Conservation (phyloP, 1,284 basidiomycete genomes). For the Sporisorium reilianum region DNA sequence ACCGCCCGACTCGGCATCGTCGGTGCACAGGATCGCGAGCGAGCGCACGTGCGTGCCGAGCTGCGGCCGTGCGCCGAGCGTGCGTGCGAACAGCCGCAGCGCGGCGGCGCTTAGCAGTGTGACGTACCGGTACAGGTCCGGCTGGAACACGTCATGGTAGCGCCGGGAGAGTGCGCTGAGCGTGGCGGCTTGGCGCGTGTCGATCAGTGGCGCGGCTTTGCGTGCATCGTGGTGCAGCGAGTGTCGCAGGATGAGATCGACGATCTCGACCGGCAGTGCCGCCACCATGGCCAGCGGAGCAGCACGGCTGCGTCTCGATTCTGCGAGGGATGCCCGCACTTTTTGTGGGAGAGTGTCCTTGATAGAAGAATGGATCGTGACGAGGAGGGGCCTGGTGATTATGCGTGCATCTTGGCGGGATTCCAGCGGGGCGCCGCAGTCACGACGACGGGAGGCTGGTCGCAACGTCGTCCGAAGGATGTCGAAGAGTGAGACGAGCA, state of each 20-base stretch:
- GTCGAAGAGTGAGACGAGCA: too few species aligned
- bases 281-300: slow-evolving; percentile 4
- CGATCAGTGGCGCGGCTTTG: background rate
- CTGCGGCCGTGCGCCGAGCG: slow-evolving; percentile 10
- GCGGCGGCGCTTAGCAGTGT: background rate
- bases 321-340: background rate
- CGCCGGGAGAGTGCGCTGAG: slow-evolving; percentile 26
- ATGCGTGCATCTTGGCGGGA: background rate
- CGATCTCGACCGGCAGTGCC: slow-evolving; percentile 35
- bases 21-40: slow-evolving; percentile 12
- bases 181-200: slow-evolving; percentile 9
- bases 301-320: background rate
- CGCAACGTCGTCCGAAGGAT: too few species aligned
- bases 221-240: slow-evolving; percentile 11
- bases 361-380: too few species aligned
- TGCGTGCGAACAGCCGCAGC: slow-evolving; percentile 13
- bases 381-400: background rate
- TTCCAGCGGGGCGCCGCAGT: background rate
- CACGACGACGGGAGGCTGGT: too few species aligned
- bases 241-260: slow-evolving; percentile 37
- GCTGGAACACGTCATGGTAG: slow-evolving; percentile 17
- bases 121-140: slow-evolving; percentile 33
- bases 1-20: background rate
- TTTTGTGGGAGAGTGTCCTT: too few species aligned
- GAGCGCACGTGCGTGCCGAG: slow-evolving; percentile 19